Conservation (phyloP, 73 alveolate species). For the Tetrahymena elliotti region DNA sequence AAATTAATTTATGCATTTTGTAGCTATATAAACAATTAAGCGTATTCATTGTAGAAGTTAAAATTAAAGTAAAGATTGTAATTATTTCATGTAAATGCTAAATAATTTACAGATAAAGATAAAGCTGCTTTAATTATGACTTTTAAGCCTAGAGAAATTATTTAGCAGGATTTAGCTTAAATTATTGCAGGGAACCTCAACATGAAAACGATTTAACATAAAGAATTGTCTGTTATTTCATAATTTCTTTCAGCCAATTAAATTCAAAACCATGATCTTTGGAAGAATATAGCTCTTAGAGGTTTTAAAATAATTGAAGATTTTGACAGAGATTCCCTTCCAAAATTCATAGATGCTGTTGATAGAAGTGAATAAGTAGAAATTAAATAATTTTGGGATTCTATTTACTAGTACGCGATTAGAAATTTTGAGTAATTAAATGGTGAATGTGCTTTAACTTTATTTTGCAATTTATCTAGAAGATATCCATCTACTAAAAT, state of each 20-base stretch:
- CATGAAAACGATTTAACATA: background rate
- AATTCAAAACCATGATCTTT: background rate
- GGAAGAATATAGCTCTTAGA: background rate
- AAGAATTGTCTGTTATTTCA: background rate
- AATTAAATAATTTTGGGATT: background rate
- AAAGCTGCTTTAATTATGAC: background rate
- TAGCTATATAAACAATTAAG: background rate
- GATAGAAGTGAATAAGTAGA: background rate
- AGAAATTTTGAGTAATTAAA: background rate
- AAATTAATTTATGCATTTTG: background rate
- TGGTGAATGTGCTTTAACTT: background rate
- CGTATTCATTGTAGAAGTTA: background rate
- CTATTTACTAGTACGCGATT: background rate
- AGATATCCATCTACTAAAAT: background rate
- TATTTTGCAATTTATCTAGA: background rate
- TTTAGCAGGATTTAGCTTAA: background rate
- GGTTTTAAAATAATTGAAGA: background rate
- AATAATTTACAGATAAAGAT: background rate
- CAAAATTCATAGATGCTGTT: background rate
- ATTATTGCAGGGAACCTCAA: background rate
- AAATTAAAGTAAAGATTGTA: background rate
- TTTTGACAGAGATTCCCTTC: background rate
- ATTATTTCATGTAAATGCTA: background rate
- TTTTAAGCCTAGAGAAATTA: background rate
- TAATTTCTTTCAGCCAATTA: background rate